phyloP scores from a whole-genome alignment of 78 protist species.

The Guillardia theta region DNA sequence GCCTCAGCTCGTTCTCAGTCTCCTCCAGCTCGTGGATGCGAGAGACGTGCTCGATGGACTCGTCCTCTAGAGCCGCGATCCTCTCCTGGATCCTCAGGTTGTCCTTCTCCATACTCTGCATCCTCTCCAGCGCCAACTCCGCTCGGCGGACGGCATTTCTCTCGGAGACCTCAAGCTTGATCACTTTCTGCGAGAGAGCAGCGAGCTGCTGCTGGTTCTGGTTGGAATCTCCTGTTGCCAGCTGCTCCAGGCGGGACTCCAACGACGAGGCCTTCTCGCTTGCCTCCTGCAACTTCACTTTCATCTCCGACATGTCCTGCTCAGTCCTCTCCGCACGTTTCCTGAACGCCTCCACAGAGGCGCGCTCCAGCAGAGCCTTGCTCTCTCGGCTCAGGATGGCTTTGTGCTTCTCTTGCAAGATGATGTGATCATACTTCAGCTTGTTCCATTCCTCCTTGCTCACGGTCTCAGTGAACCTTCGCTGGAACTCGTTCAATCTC shows the following conservation, averaged over 20 bases:
- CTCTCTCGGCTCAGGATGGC: not conserved
- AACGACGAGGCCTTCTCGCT: not conserved
- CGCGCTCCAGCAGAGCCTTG: not conserved
- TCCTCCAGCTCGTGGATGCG: slow-evolving; percentile 16
- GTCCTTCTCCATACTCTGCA: not conserved
- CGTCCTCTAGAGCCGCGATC: not conserved
- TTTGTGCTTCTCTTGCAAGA: not conserved
- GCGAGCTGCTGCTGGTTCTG: slow-evolving; percentile 24
- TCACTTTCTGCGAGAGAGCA: not conserved
- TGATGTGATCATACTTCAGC: not conserved
- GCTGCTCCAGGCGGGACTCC: not conserved
- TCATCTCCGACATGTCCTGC: no score
- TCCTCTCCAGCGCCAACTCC: slow-evolving; percentile 1
- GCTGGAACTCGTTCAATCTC: not conserved
- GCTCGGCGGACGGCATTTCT: not conserved
- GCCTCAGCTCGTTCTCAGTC: not conserved
- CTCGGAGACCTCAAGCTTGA: not conserved
- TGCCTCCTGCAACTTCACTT: not conserved
- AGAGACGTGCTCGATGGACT: not conserved
- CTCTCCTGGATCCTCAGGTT: not conserved
- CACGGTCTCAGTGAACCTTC: not conserved
- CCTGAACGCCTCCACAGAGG: not conserved
- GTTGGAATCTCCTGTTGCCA: not conserved
- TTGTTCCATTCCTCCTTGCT: not conserved
- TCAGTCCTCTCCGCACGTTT: no score